A percentile compares a stretch with the other conserved stretches of the same genome.
Evolutionary conservation across 2,329 filamentous ascomycete genomes (phyloP).

Genomic region (Chaetomiaceae sp.): DNA sequence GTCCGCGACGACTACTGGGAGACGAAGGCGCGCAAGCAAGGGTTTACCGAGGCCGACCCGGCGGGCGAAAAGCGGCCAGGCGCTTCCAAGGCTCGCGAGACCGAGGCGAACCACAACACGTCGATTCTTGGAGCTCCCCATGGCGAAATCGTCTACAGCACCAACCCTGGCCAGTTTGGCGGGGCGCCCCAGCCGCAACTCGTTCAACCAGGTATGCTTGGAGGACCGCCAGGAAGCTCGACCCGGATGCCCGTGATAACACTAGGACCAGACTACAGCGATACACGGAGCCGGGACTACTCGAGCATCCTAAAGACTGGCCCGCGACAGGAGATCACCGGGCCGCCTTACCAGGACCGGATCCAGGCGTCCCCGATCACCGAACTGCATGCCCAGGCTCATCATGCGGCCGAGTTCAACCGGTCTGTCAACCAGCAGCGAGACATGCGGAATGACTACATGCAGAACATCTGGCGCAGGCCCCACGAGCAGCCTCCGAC

Average conservation of each 20-base stretch:
- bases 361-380: conserved; percentile 68
- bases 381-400: conserved; percentile 80
- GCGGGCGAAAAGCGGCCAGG: conserved; percentile 95
- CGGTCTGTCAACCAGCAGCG: conserved; percentile 77
- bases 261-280: conserved; percentile 70
- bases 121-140: conserved; percentile 63
- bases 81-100: conserved; percentile 81
- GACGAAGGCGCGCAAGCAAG: conserved; percentile 91
- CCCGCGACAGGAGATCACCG: conserved; percentile 83
- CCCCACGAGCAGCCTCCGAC: conserved; percentile 68
- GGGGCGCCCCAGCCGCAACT: conserved; percentile 63
- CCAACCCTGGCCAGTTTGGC: conserved; percentile 60
- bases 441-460: conserved; percentile 70
- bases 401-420: conserved; percentile 87
- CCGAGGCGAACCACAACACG: conserved; percentile 59
- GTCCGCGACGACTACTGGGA: conserved; percentile 99
- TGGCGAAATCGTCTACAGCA: conserved; percentile 84
- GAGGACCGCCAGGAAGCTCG: conserved; percentile 57
- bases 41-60: conserved; percentile 93
- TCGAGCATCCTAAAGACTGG: conserved; percentile 71
- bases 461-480: conserved; percentile 76
- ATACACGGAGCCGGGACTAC: conserved; percentile 74
- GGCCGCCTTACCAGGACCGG: conserved; percentile 82
- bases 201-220: conserved; percentile 68
- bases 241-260: conserved; percentile 81